phyloP scores from a whole-genome alignment of 2,329 filamentous ascomycete genomes.

The Alternaria sp. region DNA sequence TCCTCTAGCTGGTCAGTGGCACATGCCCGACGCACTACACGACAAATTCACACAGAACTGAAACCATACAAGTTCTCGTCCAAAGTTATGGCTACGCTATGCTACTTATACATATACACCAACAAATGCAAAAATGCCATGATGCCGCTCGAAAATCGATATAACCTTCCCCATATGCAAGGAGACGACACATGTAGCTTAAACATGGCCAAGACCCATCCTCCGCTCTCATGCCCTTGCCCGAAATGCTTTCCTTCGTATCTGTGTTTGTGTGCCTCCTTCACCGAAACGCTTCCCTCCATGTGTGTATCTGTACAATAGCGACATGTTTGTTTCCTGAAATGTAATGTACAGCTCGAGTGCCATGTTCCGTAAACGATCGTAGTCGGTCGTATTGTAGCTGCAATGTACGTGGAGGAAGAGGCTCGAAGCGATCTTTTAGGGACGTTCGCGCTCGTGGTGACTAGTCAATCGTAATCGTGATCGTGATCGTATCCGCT shows the following conservation, averaged over 20 bases:
- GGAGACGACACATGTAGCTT: conserved; percentile 2
- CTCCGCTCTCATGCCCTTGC: neutral
- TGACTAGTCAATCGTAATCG: neutral
- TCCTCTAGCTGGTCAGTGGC: no score
- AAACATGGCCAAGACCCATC: conserved; percentile 1
- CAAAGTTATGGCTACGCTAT: neutral
- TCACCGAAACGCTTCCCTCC: neutral
- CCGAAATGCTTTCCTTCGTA: neutral
- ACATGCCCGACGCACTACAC: neutral
- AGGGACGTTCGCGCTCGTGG: neutral
- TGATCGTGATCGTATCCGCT: neutral
- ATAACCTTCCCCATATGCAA: conserved; percentile 8
- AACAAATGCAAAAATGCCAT: neutral
- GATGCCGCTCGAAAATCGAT: neutral
- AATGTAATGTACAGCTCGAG: neutral
- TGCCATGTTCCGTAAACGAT: neutral
- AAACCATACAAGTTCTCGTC: neutral
- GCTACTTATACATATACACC: neutral
- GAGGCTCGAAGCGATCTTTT: neutral
- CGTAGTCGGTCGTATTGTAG: neutral
- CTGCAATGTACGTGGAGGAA: neutral
- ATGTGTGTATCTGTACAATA: neutral
- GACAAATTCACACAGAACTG: neutral
- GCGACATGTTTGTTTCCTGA: neutral
- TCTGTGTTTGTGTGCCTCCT: neutral